Evolutionary conservation across 805 yeast genomes (phyloP).

Genomic region (Spathaspora hagerdaliae): DNA sequence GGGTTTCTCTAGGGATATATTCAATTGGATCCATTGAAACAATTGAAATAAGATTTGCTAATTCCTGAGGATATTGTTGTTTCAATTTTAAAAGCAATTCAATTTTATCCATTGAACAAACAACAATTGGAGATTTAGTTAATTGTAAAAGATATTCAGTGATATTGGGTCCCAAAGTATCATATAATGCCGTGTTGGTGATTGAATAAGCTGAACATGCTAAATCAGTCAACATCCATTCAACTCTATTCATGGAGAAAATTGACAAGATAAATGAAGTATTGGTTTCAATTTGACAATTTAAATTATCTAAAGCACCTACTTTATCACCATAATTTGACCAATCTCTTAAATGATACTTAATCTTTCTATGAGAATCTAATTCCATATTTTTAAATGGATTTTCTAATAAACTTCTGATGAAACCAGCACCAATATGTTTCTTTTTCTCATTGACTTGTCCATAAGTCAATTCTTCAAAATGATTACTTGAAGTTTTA

Average conservation of each 20-base stretch:
- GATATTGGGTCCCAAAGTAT: conserved; percentile 34
- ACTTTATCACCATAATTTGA: conserved; percentile 8
- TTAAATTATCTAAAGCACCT: conserved; percentile 1
- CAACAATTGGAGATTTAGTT: conserved; percentile 42
- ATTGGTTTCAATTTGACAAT: conserved; percentile 13
- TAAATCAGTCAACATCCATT: conserved; percentile 36
- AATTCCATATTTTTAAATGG: conserved; percentile 14
- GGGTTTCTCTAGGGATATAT: conserved; percentile 10
- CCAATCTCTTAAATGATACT: conserved; percentile 14
- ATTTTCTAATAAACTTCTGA: conserved; percentile 21
- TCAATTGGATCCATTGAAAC: conserved; percentile 49
- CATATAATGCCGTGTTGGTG: conserved; percentile 38
- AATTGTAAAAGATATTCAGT: conserved; percentile 29
- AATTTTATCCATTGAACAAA: conserved; percentile 51
- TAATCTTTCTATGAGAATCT: conserved; percentile 15
- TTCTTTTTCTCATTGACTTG: conserved; percentile 28
- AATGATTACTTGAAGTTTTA: conserved; percentile 6
- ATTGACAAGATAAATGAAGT: conserved; percentile 30
- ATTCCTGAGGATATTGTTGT: conserved; percentile 23
- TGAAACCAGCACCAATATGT: conserved; percentile 38
- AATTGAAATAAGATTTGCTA: conserved; percentile 45
- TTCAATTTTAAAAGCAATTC: conserved; percentile 44
- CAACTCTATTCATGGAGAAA: conserved; percentile 31
- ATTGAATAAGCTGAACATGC: conserved; percentile 29
- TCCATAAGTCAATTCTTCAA: conserved; percentile 16